Evolutionary conservation across 2,329 filamentous ascomycete species (phyloP).

Genomic region (Fusarium nelsonii): DNA sequence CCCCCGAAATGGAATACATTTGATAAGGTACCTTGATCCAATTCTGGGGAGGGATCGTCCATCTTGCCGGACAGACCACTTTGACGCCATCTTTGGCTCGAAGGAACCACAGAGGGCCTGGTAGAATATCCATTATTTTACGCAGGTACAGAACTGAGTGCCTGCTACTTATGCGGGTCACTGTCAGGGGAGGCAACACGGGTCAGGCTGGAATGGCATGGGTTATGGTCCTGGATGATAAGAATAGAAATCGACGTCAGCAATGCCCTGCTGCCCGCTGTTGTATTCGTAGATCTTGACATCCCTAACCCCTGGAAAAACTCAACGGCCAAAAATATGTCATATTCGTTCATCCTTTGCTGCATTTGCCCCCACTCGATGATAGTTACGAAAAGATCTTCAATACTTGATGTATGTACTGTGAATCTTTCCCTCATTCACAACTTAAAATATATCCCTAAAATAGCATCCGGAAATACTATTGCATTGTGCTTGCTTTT

Average conservation of each 20-base stretch:
- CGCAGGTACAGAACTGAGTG: constrained; percentile 28
- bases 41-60: constrained; percentile 42
- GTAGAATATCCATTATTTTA: constrained; percentile 39
- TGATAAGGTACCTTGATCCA: constrained; percentile 21
- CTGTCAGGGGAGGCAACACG: constrained; percentile 25
- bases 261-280: constrained; percentile 11
- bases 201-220: constrained; percentile 3
- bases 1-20: neutral
- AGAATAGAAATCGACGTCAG: constrained; percentile 45
- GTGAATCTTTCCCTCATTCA: neutral
- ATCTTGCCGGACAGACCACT: constrained; percentile 34
- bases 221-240: constrained; percentile 12
- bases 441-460: neutral
- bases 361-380: constrained; percentile 6
- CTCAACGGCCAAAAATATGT: constrained; percentile 27
- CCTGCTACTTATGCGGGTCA: constrained; percentile 22
- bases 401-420: neutral
- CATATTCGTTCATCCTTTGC: constrained; percentile 16
- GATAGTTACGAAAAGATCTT: constrained; percentile 16
- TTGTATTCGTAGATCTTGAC: constrained; percentile 33
- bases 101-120: constrained; percentile 25
- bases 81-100: constrained; percentile 43
- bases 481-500: neutral
- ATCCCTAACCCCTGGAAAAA: constrained; percentile 24
- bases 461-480: neutral